Conservation (phyloP, 345 rosid species). For the Rubroshorea leprosula region DNA sequence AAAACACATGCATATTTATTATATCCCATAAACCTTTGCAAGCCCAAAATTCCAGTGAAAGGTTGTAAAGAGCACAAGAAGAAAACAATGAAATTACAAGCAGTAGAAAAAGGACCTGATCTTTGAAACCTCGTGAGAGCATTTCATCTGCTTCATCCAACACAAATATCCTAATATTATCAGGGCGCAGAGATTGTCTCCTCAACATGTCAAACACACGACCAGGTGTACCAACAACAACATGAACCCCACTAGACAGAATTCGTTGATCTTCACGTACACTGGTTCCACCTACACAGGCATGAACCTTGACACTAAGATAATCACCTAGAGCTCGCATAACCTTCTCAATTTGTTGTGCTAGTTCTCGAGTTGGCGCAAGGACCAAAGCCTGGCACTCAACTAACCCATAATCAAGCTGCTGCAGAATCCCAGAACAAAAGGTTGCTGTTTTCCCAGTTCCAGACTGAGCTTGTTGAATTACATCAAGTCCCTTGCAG, state of each 20-base stretch:
- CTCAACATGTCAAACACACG: too few relatives aligned
- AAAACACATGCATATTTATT: background rate
- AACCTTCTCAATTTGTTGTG: slow-evolving; percentile 81
- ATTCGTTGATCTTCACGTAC: too few relatives aligned
- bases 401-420: slow-evolving; percentile 53
- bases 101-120: slow-evolving; percentile 40
- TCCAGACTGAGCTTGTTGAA: slow-evolving; percentile 79
- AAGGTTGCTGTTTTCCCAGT: slow-evolving; percentile 78
- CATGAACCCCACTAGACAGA: too few relatives aligned
- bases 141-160: slow-evolving; percentile 87
- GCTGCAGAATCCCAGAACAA: slow-evolving; percentile 75
- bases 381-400: slow-evolving; percentile 73
- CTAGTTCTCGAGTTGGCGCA: slow-evolving; percentile 75
- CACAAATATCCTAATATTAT: too few relatives aligned
- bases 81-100: background rate
- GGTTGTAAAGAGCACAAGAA: background rate
- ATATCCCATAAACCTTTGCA: background rate
- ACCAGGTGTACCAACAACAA: too few relatives aligned
- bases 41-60: background rate
- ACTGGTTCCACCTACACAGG: slow-evolving; percentile 89
- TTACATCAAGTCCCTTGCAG: slow-evolving; percentile 70
- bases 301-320: slow-evolving; percentile 77
- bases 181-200: too few relatives aligned
- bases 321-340: slow-evolving; percentile 84
- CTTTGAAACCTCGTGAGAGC: slow-evolving; percentile 86